A percentile compares a stretch with the other conserved stretches of the same genome.
Evolutionary conservation across 352 stramenopile species (phyloP).

Genomic region (Thalassiosira mediterranea): DNA sequence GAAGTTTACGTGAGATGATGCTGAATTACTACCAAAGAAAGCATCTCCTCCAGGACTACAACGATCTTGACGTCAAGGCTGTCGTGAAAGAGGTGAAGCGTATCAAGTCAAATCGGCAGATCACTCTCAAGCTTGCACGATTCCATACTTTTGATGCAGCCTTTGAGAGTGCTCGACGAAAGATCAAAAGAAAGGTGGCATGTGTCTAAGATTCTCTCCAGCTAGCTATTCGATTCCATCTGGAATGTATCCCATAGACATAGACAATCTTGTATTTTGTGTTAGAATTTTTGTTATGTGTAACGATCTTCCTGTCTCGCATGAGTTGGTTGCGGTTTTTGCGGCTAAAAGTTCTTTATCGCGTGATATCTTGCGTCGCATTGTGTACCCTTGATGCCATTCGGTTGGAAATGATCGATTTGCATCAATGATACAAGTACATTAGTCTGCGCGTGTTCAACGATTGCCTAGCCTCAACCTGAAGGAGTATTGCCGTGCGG

Average conservation of each 20-base stretch:
- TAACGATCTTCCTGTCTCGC: no score
- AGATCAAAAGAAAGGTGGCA: conserved; percentile 46
- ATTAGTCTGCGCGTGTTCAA: no score
- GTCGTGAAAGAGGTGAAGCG: conserved; percentile 45
- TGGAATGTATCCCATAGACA: neutral
- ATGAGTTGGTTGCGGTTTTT: no score
- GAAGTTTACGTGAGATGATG: neutral
- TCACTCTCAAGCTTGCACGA: conserved; percentile 33
- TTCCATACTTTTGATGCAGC: conserved; percentile 49
- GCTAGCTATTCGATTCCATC: neutral
- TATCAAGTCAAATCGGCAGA: conserved; percentile 39
- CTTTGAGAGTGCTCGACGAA: conserved; percentile 51
- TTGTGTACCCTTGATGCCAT: no score
- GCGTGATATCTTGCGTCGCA: no score
- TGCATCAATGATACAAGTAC: no score
- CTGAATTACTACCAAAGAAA: conserved; percentile 13
- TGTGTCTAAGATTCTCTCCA: neutral
- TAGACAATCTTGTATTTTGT: no score
- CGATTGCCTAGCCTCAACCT: no score
- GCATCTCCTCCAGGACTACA: conserved; percentile 3
- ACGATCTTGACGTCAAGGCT: conserved; percentile 47
- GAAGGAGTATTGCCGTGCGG: no score
- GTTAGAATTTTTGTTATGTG: no score
- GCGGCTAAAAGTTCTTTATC: no score
- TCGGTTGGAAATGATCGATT: no score